These are phyloP conservation scores for Ceratocystis alfenasii DNA, from an alignment of 2,329 filamentous ascomycete genomes.

Conservation along the genomic window DNA sequence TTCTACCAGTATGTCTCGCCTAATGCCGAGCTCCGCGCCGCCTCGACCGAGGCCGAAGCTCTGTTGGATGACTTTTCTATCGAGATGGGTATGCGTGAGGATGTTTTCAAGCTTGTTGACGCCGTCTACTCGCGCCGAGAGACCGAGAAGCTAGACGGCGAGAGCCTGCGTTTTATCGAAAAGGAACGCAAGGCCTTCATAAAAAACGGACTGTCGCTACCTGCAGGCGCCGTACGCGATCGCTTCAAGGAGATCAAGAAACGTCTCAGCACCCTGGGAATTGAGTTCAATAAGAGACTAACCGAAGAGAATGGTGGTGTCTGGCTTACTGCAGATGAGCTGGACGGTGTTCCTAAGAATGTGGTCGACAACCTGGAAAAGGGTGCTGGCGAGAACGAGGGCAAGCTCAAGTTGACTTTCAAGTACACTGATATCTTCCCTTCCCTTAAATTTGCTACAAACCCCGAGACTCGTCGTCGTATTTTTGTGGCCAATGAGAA, in stretches of 20 bases:
- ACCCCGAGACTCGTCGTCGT: conserved; percentile 54
- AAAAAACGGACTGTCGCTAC: conserved; percentile 60
- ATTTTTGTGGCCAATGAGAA: conserved; percentile 68
- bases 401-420: conserved; percentile 64
- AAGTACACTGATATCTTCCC: conserved; percentile 77
- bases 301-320: conserved; percentile 74
- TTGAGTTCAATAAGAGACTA: conserved; percentile 65
- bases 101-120: conserved; percentile 58
- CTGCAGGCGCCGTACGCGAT: conserved; percentile 57
- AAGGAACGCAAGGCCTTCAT: conserved; percentile 70
- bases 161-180: conserved; percentile 60
- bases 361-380: conserved; percentile 56
- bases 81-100: conserved; percentile 69
- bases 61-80: conserved; percentile 66
- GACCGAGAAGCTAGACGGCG: conserved; percentile 47
- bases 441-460: conserved; percentile 62
- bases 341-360: conserved; percentile 64
- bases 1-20: conserved; percentile 73
- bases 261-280: conserved; percentile 59
- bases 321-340: conserved; percentile 63
- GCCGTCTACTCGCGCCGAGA: conserved; percentile 42
- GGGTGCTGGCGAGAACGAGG: conserved; percentile 59
- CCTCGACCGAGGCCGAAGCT: conserved; percentile 64
- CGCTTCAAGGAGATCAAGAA: conserved; percentile 82
- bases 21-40: conserved; percentile 56